Evolutionary conservation across 306 rosid genomes (phyloP).

Genomic region (Citrullus mucosospermus): DNA sequence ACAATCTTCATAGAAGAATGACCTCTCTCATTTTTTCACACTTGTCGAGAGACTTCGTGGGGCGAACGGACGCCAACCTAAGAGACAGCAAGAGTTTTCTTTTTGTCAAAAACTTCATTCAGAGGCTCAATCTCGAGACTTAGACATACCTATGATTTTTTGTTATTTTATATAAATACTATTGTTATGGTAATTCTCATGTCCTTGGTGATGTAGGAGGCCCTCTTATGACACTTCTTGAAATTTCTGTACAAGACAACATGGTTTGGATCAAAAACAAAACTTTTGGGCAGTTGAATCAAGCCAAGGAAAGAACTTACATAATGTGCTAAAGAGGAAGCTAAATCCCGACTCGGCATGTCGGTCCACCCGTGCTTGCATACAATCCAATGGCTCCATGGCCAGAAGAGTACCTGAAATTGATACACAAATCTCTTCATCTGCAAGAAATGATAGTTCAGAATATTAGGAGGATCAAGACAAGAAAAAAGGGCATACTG

Average conservation of each 20-base stretch:
- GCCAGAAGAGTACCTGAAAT: constrained; percentile 43
- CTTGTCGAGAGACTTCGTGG: neutral
- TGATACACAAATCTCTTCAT: neutral
- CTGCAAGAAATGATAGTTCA: neutral
- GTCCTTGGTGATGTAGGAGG: constrained; percentile 17
- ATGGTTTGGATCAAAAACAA: neutral
- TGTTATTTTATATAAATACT: neutral
- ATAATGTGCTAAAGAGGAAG: constrained; percentile 10
- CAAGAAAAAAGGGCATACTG: constrained; percentile 15
- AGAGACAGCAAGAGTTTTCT: neutral
- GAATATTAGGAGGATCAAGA: neutral
- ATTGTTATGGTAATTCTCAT: constrained; percentile 25
- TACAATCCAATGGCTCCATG: constrained; percentile 58
- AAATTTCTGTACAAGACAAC: constrained; percentile 24
- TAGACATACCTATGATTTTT: neutral
- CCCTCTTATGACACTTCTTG: constrained; percentile 17
- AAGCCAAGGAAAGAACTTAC: constrained; percentile 4
- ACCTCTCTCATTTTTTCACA: neutral
- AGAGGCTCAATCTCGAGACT: neutral
- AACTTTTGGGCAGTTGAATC: neutral
- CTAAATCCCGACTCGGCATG: constrained; percentile 31
- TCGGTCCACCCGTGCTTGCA: constrained; percentile 46
- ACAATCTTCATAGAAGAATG: neutral
- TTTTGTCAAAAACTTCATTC: neutral
- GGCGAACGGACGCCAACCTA: neutral